Evolutionary conservation across 768 basidiomycete genomes (phyloP), one percentile per base, ranked within the genome.

Genomic region (Xerocomellus dryophilus): DNA sequence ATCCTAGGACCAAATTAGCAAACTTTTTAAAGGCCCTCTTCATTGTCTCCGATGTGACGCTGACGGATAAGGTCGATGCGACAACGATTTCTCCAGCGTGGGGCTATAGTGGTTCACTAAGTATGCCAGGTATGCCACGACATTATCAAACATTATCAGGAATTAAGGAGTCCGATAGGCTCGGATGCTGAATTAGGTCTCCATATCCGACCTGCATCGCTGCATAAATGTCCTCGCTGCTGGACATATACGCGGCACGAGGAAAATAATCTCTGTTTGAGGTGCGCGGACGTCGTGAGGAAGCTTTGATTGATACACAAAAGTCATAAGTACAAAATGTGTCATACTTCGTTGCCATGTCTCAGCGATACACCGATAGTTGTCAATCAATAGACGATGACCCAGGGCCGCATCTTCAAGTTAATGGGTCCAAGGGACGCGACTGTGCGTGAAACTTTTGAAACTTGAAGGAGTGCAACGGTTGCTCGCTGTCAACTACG

Each of bases 191-290:
- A 56, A 12, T 53, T 85, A 3, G 72, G 69, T 0, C 71, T 92
- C 49, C 77, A 79, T 14, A 74, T 90, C n/a, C 75, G 77, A 17
- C 86, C 90, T 15, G 81, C 91, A 11, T 72, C 69, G 5, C 56
- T 71, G 47, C 64, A 74, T 20, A 95, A 96, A 68, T 98, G 96
- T 67, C 90, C 93, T 21, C 81, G 95, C 15, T 98, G 96, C 69
- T 97, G 95, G 93, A 86, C 83, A 7, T 87, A 79, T 66, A 85
- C 83, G 2, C 77, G 86, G 14, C 60, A 67, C 11, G 66, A 74
- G 38, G 68, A 74, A 12, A 78, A 84, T 17, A 65, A 67, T 10
- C 68, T 95, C 11, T 96, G 94, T 70, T 54, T 54, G 18, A 79
- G 94, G 60, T 97, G 94, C 56, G 59, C 60, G 29, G 58, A 60